Base-by-base conservation (phyloP, 495 filamentous ascomycete genomes). In the Podospora fimiseda region DNA sequence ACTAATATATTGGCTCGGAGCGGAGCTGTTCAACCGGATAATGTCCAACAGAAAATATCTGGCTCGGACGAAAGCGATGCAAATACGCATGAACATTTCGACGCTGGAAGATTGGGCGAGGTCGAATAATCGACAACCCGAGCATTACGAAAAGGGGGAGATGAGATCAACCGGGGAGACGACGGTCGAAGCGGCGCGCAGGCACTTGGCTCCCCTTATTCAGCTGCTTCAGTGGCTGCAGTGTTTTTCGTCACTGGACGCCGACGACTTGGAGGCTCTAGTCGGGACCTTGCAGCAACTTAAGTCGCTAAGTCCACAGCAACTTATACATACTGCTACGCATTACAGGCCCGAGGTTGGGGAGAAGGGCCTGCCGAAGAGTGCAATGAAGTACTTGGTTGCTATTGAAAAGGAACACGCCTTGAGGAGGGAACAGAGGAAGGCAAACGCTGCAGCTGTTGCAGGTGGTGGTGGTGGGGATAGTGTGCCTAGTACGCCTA, bases 41-140 rank as follows among this genome's bases (percentile, higher is more conserved):
- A 91, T 97, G 84, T 90, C 87, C 13, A 96, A 90, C 55, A 85
- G 89, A 51, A 89, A 90, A 66, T 99, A 96, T 61, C 80, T 99
- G 6, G 91, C 93, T 4, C 83, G 93, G 24, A 99, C 93, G 13
- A 99, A 99, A 67, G 93, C 93, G 5, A 97, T 99, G 93, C 94
- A 99, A 62, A 96, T 99, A 54, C 89, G 93, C 55, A 96, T 99
- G 89, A 99, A 99, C 65, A 83, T 97, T 21, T 97, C 93, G 3
- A 82, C 80, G 2, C 75, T 99, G 40, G 93, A 99, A 67, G 93
- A 99, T 63, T 99, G 93, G 93, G 93, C 92, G 1, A 79, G 90
- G 13, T 74, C 78, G 21, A 99, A 97, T 69, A 97, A 95, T 61
- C 83, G 94, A 14, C 83, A 94, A 58, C 91, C 93, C 7, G 93